These are phyloP conservation scores for Aspergillus sp. DNA, from an alignment of 2,329 filamentous ascomycete genomes.

Conservation along the genomic window DNA sequence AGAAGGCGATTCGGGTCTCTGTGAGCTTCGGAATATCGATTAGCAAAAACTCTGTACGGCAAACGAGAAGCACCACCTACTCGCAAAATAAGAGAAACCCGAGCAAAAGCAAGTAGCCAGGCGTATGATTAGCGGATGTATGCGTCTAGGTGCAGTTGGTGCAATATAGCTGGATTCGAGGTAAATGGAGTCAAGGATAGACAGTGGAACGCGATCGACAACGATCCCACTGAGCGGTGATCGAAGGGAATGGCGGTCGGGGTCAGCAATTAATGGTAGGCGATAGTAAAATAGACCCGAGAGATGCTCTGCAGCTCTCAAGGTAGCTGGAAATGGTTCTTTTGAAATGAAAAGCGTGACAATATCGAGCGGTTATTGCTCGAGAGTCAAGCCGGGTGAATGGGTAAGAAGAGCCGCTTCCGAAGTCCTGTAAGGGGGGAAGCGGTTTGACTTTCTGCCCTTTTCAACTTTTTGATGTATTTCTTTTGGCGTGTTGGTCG, in stretches of 20 bases:
- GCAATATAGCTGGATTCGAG: constrained; percentile 11
- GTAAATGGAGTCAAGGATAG: constrained; percentile 17
- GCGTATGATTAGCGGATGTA: constrained; percentile 18
- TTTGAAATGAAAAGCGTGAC: constrained; percentile 21
- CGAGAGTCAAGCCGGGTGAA: constrained; percentile 12
- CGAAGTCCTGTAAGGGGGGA: constrained; percentile 11
- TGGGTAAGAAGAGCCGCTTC: constrained; percentile 13
- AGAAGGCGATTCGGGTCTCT: constrained; percentile 2
- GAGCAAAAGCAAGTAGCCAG: constrained; percentile 20
- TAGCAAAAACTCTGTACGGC: constrained; percentile 4
- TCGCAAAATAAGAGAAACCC: constrained; percentile 16
- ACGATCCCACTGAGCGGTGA: constrained; percentile 20
- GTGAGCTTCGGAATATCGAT: constrained; percentile 7
- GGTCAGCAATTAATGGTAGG: constrained; percentile 19
- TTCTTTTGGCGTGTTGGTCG: constrained; percentile 1
- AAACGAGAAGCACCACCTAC: constrained; percentile 9
- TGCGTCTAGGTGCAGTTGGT: constrained; percentile 12
- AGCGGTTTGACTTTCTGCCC: not conserved
- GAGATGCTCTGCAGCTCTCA: constrained; percentile 42
- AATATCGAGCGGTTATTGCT: constrained; percentile 14
- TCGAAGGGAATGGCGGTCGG: constrained; percentile 13
- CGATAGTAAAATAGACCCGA: constrained; percentile 16
- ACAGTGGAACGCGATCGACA: constrained; percentile 17
- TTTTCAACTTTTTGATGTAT: constrained; percentile 10
- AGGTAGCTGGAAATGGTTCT: constrained; percentile 20